Evolutionary conservation across 2,329 filamentous ascomycete genomes (phyloP), one percentile per base, ranked within the genome.

Genomic region (Rhexocercosporidium sp.): DNA sequence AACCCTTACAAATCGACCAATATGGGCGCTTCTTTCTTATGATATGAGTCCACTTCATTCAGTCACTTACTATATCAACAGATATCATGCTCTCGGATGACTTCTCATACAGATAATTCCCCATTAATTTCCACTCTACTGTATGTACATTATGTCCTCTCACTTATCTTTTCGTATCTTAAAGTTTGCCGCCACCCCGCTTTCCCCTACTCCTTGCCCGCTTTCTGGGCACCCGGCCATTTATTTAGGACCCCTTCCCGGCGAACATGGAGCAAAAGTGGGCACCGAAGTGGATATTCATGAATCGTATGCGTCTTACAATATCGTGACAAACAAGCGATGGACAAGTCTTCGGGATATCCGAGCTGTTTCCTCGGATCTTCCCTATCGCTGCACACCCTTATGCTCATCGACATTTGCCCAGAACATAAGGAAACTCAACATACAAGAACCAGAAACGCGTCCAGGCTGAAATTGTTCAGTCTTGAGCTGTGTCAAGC

Each of bases 211-310:
- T 34, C 12, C 9, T 57, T 57, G 34, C 54, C 34, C 20, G 54
- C 54, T 57, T 57, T 41, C 31, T 39, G 53, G 29, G 53, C 53
- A 37, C 31, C n/a, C 53, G 53, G 53, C 37, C 53, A 59, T 59
- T 31, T 31, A n/a, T 60, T n/a, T 31, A 29, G 37, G 57, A 8
- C 39, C 27, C 14, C 11, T 14, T 14, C 6, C 39, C 25, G 39
- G 20, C 31, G 1, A 44, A 47, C 37, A 46, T 46, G 37, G 41
- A 37, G 39, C 39, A 29, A 60, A 60, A 60, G 57, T 60, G 57
- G 57, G 41, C 54, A 34, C 34, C 12, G 54, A 57, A 37, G 34
- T 57, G 57, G 27, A 60, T 60, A 4, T 31, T 46, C 39, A 31
- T 60, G 25, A 41, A 59, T 44, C 37, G 56, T 44, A 25, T 16